Conservation (phyloP, 31 red algal species). For the Asparagopsis taxiformis region DNA sequence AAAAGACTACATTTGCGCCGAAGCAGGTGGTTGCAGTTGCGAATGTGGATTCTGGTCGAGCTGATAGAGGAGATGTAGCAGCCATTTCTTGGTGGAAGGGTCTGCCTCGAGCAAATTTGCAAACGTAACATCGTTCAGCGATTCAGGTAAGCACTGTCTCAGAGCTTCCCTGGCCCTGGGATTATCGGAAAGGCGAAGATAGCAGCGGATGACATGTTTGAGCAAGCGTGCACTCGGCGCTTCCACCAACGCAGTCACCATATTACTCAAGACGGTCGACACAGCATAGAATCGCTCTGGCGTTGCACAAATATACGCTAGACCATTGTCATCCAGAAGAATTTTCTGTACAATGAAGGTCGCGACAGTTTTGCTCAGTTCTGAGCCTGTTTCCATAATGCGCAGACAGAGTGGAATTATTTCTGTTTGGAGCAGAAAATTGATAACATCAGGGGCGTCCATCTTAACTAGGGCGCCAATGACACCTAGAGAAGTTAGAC, state of each 20-base stretch:
- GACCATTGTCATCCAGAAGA: slow-evolving; percentile 91
- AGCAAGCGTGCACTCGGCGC: slow-evolving; percentile 85
- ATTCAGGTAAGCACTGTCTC: slow-evolving; percentile 84
- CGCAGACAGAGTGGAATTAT: slow-evolving; percentile 97
- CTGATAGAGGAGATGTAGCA: slow-evolving; percentile 82
- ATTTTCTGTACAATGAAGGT: slow-evolving; percentile 99
- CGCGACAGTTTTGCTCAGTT: slow-evolving; percentile 97
- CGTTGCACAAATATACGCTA: slow-evolving; percentile 95
- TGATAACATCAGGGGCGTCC: slow-evolving; percentile 98
- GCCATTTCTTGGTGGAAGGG: slow-evolving; percentile 90
- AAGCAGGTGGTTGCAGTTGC: slow-evolving; percentile 26
- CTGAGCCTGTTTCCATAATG: slow-evolving; percentile 99
- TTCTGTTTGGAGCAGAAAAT: slow-evolving; percentile 95
- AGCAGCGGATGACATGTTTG: slow-evolving; percentile 98
- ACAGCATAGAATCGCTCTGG: slow-evolving; percentile 99
- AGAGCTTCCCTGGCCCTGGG: slow-evolving; percentile 94
- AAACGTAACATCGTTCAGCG: slow-evolving; percentile 88
- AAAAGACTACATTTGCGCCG: slow-evolving; percentile 8
- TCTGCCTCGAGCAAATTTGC: slow-evolving; percentile 85
- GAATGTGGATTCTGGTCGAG: slow-evolving; percentile 46
- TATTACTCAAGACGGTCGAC: slow-evolving; percentile 91
- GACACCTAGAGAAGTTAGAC: slow-evolving; percentile 96
- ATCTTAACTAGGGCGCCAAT: slow-evolving; percentile 99
- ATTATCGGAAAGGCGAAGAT: slow-evolving; percentile 93
- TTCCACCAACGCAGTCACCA: slow-evolving; percentile 88